Evolutionary conservation across 495 filamentous ascomycete species (phyloP).

Genomic region (Xylona heveae): DNA sequence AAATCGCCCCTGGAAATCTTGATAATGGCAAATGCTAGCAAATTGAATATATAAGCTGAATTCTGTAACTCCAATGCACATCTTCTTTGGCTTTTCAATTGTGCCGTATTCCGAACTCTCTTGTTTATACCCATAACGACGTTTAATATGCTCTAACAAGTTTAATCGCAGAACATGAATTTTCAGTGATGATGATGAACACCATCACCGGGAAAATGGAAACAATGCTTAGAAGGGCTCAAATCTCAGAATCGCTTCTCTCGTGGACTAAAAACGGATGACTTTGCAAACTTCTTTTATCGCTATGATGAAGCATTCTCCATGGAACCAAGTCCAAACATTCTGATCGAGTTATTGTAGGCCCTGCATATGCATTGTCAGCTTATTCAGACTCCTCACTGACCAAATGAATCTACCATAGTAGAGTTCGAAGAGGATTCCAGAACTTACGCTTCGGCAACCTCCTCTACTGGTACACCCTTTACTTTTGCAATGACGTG

Average conservation of each 20-base stretch:
- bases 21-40: no score
- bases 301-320: background rate
- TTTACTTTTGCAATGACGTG: slow-evolving; percentile 71
- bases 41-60: no score
- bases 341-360: slow-evolving; percentile 61
- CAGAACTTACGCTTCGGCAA: slow-evolving; percentile 51
- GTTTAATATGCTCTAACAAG: no score
- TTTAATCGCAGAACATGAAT: no score
- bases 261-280: background rate
- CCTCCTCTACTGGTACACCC: slow-evolving; percentile 52
- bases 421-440: background rate
- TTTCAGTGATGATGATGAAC: background rate
- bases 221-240: background rate
- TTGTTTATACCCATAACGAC: no score
- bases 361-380: slow-evolving; percentile 19
- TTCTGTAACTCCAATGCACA: no score
- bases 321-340: slow-evolving; percentile 45
- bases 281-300: background rate
- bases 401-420: no score
- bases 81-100: no score
- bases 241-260: background rate
- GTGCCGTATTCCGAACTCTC: no score
- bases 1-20: no score
- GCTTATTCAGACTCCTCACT: background rate
- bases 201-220: background rate